Conservation (phyloP, 345 rosid genomes). For the Melaleuca quinquenervia region DNA sequence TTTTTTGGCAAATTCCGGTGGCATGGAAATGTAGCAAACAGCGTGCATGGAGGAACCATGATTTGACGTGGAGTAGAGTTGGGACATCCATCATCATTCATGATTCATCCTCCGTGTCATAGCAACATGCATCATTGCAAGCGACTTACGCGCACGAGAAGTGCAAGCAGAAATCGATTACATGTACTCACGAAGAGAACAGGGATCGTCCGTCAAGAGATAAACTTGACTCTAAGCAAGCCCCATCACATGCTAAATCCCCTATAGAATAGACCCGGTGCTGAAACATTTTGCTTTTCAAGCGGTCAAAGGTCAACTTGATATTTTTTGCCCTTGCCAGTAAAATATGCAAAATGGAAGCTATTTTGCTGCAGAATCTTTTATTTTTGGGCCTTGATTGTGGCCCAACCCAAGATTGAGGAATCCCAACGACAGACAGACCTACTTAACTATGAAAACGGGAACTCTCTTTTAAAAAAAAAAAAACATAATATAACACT, state of each 20-base stretch:
- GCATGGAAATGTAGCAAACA: not conserved
- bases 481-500: fast-evolving
- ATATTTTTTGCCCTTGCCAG: too few species aligned
- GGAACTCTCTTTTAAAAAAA: too few species aligned
- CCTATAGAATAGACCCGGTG: not conserved
- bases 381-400: too few species aligned
- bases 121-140: not conserved
- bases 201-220: not conserved
- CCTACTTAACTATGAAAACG: too few species aligned
- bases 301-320: not conserved
- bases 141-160: not conserved
- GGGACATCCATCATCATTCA: not conserved
- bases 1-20: not conserved
- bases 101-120: not conserved
- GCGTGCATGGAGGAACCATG: not conserved
- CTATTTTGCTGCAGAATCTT: too few species aligned
- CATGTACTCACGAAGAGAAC: not conserved
- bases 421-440: not conserved
- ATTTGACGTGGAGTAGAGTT: not conserved
- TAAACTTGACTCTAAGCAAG: not conserved
- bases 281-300: not conserved
- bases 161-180: not conserved
- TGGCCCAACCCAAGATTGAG: too few species aligned
- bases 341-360: too few species aligned
- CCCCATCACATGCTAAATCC: not conserved